Percentiles rank a stretch among this genome's conserved stretches.
Evolutionary conservation across 768 basidiomycete species (phyloP).

Genomic region (Cystobasidium tubakii): DNA sequence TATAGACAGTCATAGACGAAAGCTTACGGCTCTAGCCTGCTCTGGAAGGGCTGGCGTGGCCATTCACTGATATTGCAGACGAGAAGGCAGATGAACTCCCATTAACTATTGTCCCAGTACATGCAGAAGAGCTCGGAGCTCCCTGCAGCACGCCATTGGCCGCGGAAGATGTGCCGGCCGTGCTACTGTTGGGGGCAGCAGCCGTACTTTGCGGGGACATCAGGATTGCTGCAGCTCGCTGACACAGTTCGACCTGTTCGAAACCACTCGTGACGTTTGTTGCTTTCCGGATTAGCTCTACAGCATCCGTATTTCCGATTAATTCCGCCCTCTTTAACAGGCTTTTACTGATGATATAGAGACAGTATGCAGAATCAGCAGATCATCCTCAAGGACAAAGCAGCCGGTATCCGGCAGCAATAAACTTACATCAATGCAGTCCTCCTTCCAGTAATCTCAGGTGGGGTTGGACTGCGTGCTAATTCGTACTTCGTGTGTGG

Average conservation of each 20-base stretch:
- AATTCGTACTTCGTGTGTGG: not conserved
- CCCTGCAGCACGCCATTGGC: not conserved
- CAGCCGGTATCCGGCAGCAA: not conserved
- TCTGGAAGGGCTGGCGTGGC: too few relatives aligned
- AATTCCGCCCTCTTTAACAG: not conserved
- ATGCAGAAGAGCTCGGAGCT: too few relatives aligned
- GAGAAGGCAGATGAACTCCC: too few relatives aligned
- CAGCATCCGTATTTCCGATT: not conserved
- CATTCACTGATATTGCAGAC: too few relatives aligned
- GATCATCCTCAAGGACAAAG: too few relatives aligned
- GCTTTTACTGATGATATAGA: not conserved
- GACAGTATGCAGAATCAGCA: not conserved
- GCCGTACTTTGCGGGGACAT: not conserved
- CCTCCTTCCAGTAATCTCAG: constrained; percentile 1
- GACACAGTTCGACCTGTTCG: constrained; percentile 10
- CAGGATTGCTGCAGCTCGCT: not conserved
- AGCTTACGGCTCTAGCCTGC: too few relatives aligned
- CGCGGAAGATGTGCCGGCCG: not conserved
- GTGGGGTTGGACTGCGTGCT: constrained; percentile 5
- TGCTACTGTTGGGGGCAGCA: not conserved
- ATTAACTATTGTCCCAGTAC: too few relatives aligned
- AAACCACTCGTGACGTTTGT: not conserved
- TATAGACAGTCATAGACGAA: too few relatives aligned
- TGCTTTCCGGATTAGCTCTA: not conserved
- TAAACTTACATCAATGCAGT: constrained; percentile 1